Evolutionary conservation across 164 flowering plant species (phyloP).

Genomic region (Piper longum): DNA sequence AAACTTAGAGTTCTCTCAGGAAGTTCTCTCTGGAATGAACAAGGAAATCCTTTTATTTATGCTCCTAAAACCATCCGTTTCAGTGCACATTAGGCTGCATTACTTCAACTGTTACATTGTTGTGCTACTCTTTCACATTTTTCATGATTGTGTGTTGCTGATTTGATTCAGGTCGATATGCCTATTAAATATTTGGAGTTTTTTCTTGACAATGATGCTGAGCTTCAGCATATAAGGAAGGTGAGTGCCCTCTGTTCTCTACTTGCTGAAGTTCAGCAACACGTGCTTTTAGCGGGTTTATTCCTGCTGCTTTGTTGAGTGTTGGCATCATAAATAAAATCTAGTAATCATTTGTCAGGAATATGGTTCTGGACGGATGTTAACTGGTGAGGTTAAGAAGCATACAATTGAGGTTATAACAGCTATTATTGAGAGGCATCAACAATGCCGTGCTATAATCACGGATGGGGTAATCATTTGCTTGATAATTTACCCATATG

Average conservation of each 20-base stretch:
- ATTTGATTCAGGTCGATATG: conserved; percentile 68
- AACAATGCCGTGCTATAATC: conserved; percentile 65
- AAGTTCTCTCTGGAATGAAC: no score
- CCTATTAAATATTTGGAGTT: conserved; percentile 70
- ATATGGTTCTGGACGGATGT: conserved; percentile 72
- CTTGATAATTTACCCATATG: no score
- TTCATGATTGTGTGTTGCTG: background rate
- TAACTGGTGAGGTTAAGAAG: conserved; percentile 75
- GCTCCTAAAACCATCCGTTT: no score
- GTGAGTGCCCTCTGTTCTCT: conserved; percentile 19
- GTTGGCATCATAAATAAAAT: no score
- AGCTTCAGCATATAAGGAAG: conserved; percentile 60
- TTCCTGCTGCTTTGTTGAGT: background rate
- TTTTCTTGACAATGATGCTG: conserved; percentile 82
- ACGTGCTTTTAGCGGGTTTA: background rate
- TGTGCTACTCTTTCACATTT: background rate
- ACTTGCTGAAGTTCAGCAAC: background rate
- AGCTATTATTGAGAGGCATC: conserved; percentile 71
- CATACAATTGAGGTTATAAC: conserved; percentile 44
- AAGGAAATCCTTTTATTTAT: background rate
- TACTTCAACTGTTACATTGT: no score
- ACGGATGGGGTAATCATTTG: conserved; percentile 49
- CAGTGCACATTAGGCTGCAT: background rate
- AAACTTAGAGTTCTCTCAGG: background rate
- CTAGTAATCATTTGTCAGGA: conserved; percentile 28